These are phyloP conservation scores for Sugiyamaella mastotermitis DNA, from an alignment of 805 yeast species.

Conservation along the genomic window DNA sequence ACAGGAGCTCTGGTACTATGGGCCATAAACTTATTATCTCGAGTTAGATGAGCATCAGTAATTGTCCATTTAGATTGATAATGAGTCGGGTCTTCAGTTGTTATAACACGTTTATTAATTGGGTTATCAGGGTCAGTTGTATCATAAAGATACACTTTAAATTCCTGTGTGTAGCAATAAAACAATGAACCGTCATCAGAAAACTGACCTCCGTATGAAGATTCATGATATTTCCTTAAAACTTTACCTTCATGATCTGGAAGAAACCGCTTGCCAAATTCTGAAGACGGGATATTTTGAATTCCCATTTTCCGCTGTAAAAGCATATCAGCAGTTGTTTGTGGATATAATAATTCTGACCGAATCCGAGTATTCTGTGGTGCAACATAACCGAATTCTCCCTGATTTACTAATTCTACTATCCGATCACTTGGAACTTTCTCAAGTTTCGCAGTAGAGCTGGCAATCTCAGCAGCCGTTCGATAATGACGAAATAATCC, in stretches of 20 bases:
- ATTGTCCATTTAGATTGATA: conserved; percentile 24
- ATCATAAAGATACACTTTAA: conserved; percentile 21
- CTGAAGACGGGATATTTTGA: conserved; percentile 8
- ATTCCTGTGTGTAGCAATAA: conserved; percentile 23
- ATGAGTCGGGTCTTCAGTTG: no score
- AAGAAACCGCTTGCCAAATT: conserved; percentile 13
- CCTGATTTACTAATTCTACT: conserved; percentile 1
- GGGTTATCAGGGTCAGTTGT: conserved; percentile 16
- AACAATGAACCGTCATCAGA: conserved; percentile 25
- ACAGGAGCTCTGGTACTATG: conserved; percentile 20
- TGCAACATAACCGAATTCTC: conserved; percentile 9
- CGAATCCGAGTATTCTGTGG: no score
- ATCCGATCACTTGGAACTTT: conserved; percentile 7
- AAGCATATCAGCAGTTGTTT: conserved; percentile 7
- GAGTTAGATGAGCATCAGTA: conserved; percentile 24
- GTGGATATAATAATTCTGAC: no score
- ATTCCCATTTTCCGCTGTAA: conserved; percentile 12
- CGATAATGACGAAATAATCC: neutral
- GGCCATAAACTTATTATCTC: conserved; percentile 21
- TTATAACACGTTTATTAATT: conserved; percentile 11
- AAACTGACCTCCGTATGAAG: conserved; percentile 26
- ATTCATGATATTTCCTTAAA: conserved; percentile 10
- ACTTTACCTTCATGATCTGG: conserved; percentile 14
- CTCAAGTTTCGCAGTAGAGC: conserved; percentile 5
- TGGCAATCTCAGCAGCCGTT: conserved; percentile 5